phyloP scores from a whole-genome alignment of 495 filamentous ascomycete species.

The Penicillium pulvis region DNA sequence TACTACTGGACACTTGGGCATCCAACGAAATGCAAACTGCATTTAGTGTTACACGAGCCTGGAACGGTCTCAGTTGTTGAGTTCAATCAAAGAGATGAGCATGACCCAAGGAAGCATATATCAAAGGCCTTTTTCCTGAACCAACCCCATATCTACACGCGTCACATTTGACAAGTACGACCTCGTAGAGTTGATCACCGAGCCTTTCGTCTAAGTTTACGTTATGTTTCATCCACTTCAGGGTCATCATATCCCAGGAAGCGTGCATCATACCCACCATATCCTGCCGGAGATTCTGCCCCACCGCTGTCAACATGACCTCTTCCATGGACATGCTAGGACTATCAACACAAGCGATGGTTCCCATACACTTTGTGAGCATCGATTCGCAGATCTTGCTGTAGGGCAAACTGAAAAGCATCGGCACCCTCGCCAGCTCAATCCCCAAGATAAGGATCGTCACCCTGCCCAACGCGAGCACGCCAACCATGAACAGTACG shows the following conservation, averaged over 20 bases:
- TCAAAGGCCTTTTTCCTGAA: background rate
- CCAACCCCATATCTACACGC: background rate
- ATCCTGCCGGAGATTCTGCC: background rate
- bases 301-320: background rate
- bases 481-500: background rate
- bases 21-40: background rate
- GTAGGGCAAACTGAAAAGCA: constrained; percentile 1
- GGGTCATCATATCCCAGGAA: background rate
- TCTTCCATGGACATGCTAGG: background rate
- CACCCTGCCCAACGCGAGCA: background rate
- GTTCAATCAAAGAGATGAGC: background rate
- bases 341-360: background rate
- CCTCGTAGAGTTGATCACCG: no score
- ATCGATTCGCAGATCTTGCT: background rate
- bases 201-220: background rate
- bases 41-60: background rate
- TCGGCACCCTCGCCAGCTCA: background rate
- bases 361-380: background rate
- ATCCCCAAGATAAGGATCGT: background rate
- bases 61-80: background rate
- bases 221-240: background rate
- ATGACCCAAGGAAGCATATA: background rate
- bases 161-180: background rate
- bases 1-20: background rate
- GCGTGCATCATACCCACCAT: background rate